Percentiles rank a stretch among this genome's conserved stretches.
phyloP scores from a whole-genome alignment of 805 yeast genomes.

The Spathaspora girioi region DNA sequence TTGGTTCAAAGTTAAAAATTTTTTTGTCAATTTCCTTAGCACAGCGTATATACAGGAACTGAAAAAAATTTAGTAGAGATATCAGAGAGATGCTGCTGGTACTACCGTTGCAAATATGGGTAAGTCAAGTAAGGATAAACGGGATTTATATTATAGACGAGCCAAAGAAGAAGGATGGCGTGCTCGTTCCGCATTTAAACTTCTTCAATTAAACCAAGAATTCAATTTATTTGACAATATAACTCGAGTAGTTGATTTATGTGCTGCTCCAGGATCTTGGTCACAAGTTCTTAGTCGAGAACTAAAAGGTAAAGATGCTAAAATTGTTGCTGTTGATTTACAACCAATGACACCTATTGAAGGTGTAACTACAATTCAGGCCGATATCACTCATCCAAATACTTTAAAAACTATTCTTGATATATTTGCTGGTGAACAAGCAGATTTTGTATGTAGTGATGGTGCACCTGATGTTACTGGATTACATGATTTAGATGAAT shows the following conservation, averaged over 20 bases:
- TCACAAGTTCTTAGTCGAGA: slow-evolving; percentile 86
- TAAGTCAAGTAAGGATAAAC: slow-evolving; percentile 88
- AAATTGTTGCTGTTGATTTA: slow-evolving; percentile 89
- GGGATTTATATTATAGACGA: slow-evolving; percentile 86
- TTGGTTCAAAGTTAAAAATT: not conserved
- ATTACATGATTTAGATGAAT: slow-evolving; percentile 92
- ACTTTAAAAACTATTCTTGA: slow-evolving; percentile 74
- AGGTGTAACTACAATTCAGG: slow-evolving; percentile 86
- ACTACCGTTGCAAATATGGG: slow-evolving; percentile 55
- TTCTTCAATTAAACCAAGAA: slow-evolving; percentile 86
- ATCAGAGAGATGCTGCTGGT: not conserved
- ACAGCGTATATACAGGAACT: not conserved
- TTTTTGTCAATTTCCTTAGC: not conserved
- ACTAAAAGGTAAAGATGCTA: slow-evolving; percentile 53
- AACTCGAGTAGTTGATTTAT: slow-evolving; percentile 85
- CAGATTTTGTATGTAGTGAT: slow-evolving; percentile 94
- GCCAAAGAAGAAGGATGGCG: slow-evolving; percentile 99
- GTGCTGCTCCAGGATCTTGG: slow-evolving; percentile 99
- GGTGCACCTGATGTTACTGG: slow-evolving; percentile 99
- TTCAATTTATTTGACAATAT: slow-evolving; percentile 75
- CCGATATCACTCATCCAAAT: slow-evolving; percentile 95
- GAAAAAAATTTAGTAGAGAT: not conserved
- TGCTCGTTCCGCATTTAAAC: slow-evolving; percentile 93
- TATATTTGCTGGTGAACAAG: slow-evolving; percentile 85
- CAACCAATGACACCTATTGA: slow-evolving; percentile 98